Evolutionary conservation across 495 filamentous ascomycete genomes (phyloP).

Genomic region (Sphaerosporella brunnea): DNA sequence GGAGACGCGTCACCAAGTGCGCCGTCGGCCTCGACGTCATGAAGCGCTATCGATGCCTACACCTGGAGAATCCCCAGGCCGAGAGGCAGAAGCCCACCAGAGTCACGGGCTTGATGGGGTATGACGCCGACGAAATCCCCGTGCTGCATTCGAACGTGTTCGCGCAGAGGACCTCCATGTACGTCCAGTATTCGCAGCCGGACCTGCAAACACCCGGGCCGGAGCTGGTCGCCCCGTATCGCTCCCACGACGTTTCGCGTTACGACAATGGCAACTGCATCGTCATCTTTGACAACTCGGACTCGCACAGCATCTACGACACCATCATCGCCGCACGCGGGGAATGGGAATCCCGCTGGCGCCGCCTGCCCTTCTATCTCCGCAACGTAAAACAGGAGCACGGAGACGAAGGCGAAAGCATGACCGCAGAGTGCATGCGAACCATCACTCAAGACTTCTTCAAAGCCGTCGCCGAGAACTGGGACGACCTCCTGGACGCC

Average conservation of each 20-base stretch:
- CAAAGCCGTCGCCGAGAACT: constrained; percentile 30
- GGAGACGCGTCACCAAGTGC: constrained; percentile 30
- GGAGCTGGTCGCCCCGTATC: constrained; percentile 8
- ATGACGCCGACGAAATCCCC: constrained; percentile 30
- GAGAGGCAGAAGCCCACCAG: neutral
- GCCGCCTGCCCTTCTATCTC: constrained; percentile 35
- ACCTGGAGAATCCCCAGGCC: neutral
- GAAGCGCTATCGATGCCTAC: constrained; percentile 26
- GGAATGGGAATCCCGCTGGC: constrained; percentile 36
- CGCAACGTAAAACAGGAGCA: constrained; percentile 24
- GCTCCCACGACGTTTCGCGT: constrained; percentile 10
- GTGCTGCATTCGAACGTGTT: constrained; percentile 13
- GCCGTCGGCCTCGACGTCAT: constrained; percentile 39
- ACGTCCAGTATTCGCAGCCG: constrained; percentile 27
- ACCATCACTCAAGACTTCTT: constrained; percentile 37
- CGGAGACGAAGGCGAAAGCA: constrained; percentile 20
- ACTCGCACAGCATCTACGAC: constrained; percentile 31
- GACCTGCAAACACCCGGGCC: constrained; percentile 21
- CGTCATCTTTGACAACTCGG: constrained; percentile 37
- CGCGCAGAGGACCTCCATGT: constrained; percentile 24
- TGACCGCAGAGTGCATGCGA: constrained; percentile 34
- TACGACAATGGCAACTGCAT: constrained; percentile 38
- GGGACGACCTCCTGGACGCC: constrained; percentile 32
- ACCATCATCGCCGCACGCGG: constrained; percentile 34
- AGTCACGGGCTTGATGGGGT: constrained; percentile 35